These are phyloP conservation scores for Hypoxylon sp. DNA, from an alignment of 2,329 filamentous ascomycete genomes.

Conservation along the genomic window DNA sequence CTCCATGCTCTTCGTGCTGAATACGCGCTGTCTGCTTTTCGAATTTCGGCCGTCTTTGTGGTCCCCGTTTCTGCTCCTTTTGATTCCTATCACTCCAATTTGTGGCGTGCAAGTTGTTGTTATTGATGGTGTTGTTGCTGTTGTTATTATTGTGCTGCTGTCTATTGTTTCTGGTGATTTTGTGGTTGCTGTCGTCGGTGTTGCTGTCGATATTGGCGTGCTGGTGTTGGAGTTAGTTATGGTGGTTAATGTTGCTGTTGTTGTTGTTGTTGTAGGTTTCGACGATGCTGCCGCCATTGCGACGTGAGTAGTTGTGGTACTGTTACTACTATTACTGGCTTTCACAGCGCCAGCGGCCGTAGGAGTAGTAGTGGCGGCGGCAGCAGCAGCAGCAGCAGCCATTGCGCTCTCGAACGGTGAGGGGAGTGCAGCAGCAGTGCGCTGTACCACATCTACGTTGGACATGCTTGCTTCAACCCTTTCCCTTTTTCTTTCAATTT, in stretches of 20 bases:
- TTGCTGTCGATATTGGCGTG: slow-evolving; percentile 18
- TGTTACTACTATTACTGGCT: slow-evolving; percentile 19
- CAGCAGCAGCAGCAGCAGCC: slow-evolving; percentile 41
- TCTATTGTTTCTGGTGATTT: no score
- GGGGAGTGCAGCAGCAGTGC: slow-evolving; percentile 45
- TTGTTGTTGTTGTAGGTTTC: slow-evolving; percentile 30
- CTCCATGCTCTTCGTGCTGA: slow-evolving; percentile 54
- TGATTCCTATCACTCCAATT: slow-evolving; percentile 39
- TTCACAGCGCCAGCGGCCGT: slow-evolving; percentile 24
- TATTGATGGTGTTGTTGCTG: slow-evolving; percentile 8
- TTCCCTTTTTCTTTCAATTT: slow-evolving; percentile 40
- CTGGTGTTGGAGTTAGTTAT: slow-evolving; percentile 8
- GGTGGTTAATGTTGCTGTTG: slow-evolving; percentile 20
- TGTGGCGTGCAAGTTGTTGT: slow-evolving; percentile 19
- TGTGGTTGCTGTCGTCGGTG: slow-evolving; percentile 17
- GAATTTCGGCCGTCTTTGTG: slow-evolving; percentile 44
- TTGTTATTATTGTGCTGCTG: slow-evolving; percentile 16
- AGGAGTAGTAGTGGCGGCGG: slow-evolving; percentile 35
- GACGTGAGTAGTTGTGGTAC: slow-evolving; percentile 23
- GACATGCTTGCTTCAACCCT: slow-evolving; percentile 45
- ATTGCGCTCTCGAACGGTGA: slow-evolving; percentile 43
- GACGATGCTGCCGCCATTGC: slow-evolving; percentile 28
- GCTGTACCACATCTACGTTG: slow-evolving; percentile 48
- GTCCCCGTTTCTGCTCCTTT: slow-evolving; percentile 44
- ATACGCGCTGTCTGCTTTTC: slow-evolving; percentile 45